Percentiles rank a stretch among this genome's conserved stretches.
These are phyloP conservation scores for Elongisporangium prolatum DNA, from an alignment of 352 stramenopile species.

Conservation along the genomic window DNA sequence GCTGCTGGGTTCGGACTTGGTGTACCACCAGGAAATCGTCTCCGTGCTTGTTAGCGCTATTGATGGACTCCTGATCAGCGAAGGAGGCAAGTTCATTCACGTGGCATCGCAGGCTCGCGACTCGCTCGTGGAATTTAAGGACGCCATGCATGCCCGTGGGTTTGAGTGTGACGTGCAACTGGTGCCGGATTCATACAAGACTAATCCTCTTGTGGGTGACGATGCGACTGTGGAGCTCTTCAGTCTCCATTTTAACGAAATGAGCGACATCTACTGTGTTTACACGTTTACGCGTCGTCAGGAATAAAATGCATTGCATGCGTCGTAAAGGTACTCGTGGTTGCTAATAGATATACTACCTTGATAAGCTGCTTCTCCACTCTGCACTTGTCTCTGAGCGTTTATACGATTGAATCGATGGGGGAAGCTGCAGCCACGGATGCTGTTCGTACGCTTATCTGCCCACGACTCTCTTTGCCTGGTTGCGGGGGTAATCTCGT, in stretches of 20 bases:
- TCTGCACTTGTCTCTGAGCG: not conserved
- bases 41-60: slow-evolving; percentile 74
- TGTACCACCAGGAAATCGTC: slow-evolving; percentile 85
- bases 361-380: not conserved
- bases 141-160: slow-evolving; percentile 62
- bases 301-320: slow-evolving; percentile 7
- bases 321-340: not conserved
- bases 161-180: slow-evolving; percentile 60
- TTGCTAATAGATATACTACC: slow-evolving; percentile 3
- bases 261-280: slow-evolving; percentile 86
- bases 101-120: slow-evolving; percentile 77
- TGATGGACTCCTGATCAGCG: slow-evolving; percentile 46
- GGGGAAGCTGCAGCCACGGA: not conserved
- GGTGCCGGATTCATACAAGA: slow-evolving; percentile 79
- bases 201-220: slow-evolving; percentile 73
- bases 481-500: slow-evolving; percentile 24
- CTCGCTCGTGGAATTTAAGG: slow-evolving; percentile 80
- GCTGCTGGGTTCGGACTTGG: slow-evolving; percentile 78
- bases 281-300: slow-evolving; percentile 71
- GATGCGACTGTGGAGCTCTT: slow-evolving; percentile 70
- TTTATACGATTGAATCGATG: not conserved
- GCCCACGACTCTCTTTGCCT: slow-evolving; percentile 11
- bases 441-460: not conserved
- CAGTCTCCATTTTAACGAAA: slow-evolving; percentile 87
- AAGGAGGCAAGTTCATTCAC: slow-evolving; percentile 65